Evolutionary conservation across 2,329 filamentous ascomycete genomes (phyloP).

Genomic region (Diaporthe velutina): DNA sequence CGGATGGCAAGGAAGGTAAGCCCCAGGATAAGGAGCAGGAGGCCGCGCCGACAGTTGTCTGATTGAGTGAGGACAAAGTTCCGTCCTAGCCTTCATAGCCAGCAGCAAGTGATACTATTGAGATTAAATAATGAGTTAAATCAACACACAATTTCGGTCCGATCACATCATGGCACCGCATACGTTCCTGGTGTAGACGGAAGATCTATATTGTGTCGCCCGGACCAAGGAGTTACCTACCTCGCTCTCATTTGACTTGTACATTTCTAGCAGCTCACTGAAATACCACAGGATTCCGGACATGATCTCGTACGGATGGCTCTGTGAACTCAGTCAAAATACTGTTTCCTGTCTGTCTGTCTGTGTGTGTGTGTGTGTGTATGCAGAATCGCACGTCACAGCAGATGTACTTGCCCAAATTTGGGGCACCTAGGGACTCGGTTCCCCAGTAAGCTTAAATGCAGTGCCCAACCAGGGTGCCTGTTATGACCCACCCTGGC

Average conservation of each 20-base stretch:
- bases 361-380: no score
- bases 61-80: conserved; percentile 14
- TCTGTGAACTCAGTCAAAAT: no score
- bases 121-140: neutral
- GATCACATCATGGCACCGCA: neutral
- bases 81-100: neutral
- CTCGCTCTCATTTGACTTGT: neutral
- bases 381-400: neutral
- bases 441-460: neutral
- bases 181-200: no score
- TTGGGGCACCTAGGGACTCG: neutral
- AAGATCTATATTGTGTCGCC: neutral
- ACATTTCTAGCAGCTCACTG: neutral
- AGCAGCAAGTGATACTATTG: neutral
- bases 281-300: neutral
- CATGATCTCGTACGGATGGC: neutral
- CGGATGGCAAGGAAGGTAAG: conserved; percentile 47
- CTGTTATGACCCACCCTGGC: neutral
- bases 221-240: neutral
- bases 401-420: neutral
- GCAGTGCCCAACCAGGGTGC: neutral
- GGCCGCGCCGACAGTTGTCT: conserved; percentile 54
- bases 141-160: neutral
- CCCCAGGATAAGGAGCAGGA: conserved; percentile 54
- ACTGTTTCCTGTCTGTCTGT: no score